Conservation (phyloP, 768 basidiomycete species). For the Leucocoprinus leucothites region DNA sequence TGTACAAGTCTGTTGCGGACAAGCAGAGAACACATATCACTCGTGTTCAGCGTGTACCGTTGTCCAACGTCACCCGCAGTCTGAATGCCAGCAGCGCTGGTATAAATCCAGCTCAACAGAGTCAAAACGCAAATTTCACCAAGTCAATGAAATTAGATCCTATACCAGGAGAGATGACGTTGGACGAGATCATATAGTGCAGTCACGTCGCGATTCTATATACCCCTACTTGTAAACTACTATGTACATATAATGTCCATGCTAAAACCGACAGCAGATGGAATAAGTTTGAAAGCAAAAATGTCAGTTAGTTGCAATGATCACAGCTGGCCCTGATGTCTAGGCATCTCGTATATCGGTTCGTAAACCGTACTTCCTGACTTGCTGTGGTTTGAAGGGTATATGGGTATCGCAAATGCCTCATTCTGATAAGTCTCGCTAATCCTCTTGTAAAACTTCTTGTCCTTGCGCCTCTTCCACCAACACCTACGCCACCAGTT, state of each 20-base stretch:
- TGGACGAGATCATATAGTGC: conserved; percentile 39
- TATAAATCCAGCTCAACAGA: no score
- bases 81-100: conserved; percentile 22
- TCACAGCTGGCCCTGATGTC: conserved; percentile 1
- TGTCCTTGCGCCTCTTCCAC: conserved; percentile 24
- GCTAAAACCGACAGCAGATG: no score
- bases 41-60: conserved; percentile 44
- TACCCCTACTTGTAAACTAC: neutral
- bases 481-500: conserved; percentile 18
- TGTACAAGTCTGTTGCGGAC: conserved; percentile 57
- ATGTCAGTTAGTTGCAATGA: no score
- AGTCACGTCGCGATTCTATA: neutral
- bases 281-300: no score
- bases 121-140: no score
- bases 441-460: conserved; percentile 8
- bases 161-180: conserved; percentile 46
- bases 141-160: conserved; percentile 23
- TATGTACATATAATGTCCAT: no score
- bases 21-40: conserved; percentile 57
- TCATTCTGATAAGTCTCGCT: conserved; percentile 5
- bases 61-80: conserved; percentile 42
- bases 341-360: neutral
- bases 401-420: neutral
- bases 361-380: no score
- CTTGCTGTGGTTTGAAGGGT: neutral